Conservation (phyloP, 1,284 basidiomycete genomes). For the Moesziomyces sp. region DNA sequence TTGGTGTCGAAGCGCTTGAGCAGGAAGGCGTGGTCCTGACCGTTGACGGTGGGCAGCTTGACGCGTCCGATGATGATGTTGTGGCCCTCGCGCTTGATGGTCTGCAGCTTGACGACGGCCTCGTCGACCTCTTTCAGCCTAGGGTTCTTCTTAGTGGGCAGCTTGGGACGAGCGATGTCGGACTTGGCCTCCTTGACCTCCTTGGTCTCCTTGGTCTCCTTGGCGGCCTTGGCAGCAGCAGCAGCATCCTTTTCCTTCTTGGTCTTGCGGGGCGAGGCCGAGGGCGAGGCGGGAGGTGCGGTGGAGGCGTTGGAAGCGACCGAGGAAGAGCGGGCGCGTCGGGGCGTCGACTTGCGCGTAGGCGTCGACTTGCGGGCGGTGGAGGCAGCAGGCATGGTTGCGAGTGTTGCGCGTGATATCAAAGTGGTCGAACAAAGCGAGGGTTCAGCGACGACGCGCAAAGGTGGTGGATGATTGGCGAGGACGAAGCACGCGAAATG, state of each 20-base stretch:
- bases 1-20: slow-evolving; percentile 94
- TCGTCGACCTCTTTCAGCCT: slow-evolving; percentile 55
- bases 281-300: slow-evolving; percentile 35
- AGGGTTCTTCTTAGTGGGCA: slow-evolving; percentile 61
- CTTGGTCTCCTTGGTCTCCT: slow-evolving; percentile 15
- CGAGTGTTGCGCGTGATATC: too few relatives aligned
- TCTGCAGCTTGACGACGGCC: slow-evolving; percentile 79
- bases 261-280: slow-evolving; percentile 43
- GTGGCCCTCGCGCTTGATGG: slow-evolving; percentile 80
- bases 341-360: slow-evolving; percentile 57
- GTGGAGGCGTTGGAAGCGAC: slow-evolving; percentile 59
- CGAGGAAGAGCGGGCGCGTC: slow-evolving; percentile 60
- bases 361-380: slow-evolving; percentile 44
- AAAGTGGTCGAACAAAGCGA: slow-evolving; percentile 2
- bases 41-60: slow-evolving; percentile 82
- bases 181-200: slow-evolving; percentile 30
- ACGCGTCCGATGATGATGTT: slow-evolving; percentile 90
- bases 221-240: slow-evolving; percentile 14
- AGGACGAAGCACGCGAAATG: not conserved
- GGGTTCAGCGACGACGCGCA: slow-evolving; percentile 1
- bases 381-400: slow-evolving; percentile 39
- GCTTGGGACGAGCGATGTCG: slow-evolving; percentile 43
- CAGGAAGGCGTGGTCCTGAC: slow-evolving; percentile 82
- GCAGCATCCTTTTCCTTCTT: slow-evolving; percentile 40
- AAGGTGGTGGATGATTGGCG: slow-evolving; percentile 3